Percentiles rank a stretch among this genome's conserved stretches.
These are phyloP conservation scores for Eucalyptus dawsonii DNA, from an alignment of 345 rosid species.

Conservation along the genomic window DNA sequence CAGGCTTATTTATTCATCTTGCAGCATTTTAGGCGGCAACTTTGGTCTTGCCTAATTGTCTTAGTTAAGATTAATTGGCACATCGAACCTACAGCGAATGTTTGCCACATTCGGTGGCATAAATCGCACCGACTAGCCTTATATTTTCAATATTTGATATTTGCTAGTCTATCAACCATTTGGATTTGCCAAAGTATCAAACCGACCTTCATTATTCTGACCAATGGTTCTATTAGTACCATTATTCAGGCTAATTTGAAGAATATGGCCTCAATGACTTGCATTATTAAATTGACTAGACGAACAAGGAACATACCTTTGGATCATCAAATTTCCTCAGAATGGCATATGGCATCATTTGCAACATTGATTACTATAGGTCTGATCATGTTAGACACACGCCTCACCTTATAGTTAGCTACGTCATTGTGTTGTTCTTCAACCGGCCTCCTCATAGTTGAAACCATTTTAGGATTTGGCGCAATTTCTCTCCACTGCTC, in stretches of 20 bases:
- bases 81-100: not conserved
- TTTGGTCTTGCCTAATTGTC: not conserved
- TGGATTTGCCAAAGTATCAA: not conserved
- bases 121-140: not conserved
- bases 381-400: not conserved
- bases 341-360: not conserved
- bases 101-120: not conserved
- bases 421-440: not conserved
- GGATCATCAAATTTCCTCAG: not conserved
- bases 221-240: not conserved
- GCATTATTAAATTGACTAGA: not conserved
- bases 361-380: not conserved
- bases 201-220: not conserved
- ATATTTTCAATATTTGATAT: not conserved
- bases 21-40: not conserved
- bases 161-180: not conserved
- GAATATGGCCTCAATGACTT: not conserved
- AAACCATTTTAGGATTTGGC: not conserved
- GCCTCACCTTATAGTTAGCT: not conserved
- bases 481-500: not conserved
- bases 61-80: not conserved
- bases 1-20: not conserved
- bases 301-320: not conserved
- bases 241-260: not conserved
- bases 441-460: not conserved